These are phyloP conservation scores for Lipomyces mesembrius DNA, from an alignment of 805 yeast species.

Conservation along the genomic window DNA sequence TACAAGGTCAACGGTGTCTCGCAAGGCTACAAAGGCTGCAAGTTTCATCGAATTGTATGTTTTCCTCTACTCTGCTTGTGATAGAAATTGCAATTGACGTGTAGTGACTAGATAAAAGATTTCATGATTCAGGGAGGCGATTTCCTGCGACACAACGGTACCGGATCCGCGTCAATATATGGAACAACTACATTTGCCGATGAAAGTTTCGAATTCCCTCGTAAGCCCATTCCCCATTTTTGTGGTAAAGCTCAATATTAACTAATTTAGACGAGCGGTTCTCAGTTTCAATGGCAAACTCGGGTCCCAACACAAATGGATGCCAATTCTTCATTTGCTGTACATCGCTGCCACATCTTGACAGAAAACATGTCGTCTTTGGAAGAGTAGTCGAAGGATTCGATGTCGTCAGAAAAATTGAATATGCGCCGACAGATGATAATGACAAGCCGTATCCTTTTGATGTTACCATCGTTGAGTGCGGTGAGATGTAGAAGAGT, in stretches of 20 bases:
- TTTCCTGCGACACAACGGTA: constrained; percentile 53
- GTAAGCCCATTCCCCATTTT: constrained; percentile 33
- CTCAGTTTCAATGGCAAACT: constrained; percentile 64
- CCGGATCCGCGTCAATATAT: constrained; percentile 51
- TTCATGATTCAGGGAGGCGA: constrained; percentile 59
- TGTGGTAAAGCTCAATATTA: not conserved
- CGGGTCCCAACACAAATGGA: constrained; percentile 66
- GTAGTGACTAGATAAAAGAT: constrained; percentile 44
- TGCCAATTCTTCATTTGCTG: constrained; percentile 60
- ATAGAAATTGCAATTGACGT: not conserved
- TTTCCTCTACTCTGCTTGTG: not conserved
- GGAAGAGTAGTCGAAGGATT: constrained; percentile 55
- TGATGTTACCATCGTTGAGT: constrained; percentile 44
- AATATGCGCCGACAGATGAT: constrained; percentile 45
- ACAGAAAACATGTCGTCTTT: constrained; percentile 57
- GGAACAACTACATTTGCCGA: constrained; percentile 52
- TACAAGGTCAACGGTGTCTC: constrained; percentile 49
- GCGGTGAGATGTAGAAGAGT: constrained; percentile 47
- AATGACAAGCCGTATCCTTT: constrained; percentile 44
- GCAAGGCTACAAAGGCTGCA: constrained; percentile 50
- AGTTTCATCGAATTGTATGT: constrained; percentile 36
- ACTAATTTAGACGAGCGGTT: constrained; percentile 44
- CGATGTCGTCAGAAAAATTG: constrained; percentile 45
- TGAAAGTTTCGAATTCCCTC: constrained; percentile 50
- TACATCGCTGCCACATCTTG: constrained; percentile 48